A percentile compares a stretch with the other conserved stretches of the same genome.
Conservation (phyloP, 441 rosid genomes). For the Pelargonium myrrhifolium region DNA sequence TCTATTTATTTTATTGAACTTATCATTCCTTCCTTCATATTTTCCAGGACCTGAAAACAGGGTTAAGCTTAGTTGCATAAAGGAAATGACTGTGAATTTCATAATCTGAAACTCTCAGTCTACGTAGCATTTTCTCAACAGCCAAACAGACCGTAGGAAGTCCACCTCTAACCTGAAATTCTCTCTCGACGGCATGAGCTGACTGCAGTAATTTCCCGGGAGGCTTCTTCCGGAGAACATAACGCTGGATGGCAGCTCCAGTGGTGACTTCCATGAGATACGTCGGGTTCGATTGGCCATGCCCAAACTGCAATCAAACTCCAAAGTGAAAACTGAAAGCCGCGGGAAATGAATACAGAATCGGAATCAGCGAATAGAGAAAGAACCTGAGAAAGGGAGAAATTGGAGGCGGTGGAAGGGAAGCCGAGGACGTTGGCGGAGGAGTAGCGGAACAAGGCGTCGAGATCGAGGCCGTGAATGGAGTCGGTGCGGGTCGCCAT, state of each 20-base stretch:
- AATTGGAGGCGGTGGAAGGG: constrained; percentile 44
- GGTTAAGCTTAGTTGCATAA: too few species aligned
- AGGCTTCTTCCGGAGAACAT: constrained; percentile 92
- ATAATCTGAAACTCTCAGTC: too few species aligned
- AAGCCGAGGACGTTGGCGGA: constrained; percentile 55
- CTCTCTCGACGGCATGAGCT: constrained; percentile 91
- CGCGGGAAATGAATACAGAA: not conserved
- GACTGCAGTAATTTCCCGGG: constrained; percentile 70
- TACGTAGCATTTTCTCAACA: too few species aligned
- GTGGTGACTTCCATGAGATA: constrained; percentile 56
- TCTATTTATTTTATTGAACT: too few species aligned
- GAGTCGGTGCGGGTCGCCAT: constrained; percentile 53
- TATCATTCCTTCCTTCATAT: too few species aligned
- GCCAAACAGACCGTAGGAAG: too few species aligned
- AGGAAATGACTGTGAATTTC: too few species aligned
- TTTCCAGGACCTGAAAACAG: too few species aligned
- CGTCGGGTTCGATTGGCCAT: constrained; percentile 95
- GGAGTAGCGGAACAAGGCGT: constrained; percentile 56
- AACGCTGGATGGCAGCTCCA: constrained; percentile 47
- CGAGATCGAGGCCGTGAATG: constrained; percentile 50
- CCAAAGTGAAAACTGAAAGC: not conserved
- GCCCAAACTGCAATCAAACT: constrained; percentile 52
- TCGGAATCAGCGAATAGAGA: not conserved
- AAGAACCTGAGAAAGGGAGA: constrained; percentile 54
- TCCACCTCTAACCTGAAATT: constrained; percentile 50